These are phyloP conservation scores for Cladochytrium tenue DNA, from an alignment of 371 early-diverging fungal genomes.

Conservation along the genomic window DNA sequence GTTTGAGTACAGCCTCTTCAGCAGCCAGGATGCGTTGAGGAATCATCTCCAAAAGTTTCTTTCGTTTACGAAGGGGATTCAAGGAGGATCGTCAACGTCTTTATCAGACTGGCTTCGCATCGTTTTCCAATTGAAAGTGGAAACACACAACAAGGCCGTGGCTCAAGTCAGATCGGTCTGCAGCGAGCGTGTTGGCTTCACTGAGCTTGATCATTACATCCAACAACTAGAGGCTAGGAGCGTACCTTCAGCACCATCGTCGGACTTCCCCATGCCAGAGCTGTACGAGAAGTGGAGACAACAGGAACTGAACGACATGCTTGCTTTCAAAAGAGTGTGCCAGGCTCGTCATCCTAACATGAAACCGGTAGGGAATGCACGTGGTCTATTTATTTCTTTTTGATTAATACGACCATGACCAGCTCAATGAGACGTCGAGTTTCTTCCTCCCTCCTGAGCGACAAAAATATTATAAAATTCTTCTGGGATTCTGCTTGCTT, in stretches of 20 bases:
- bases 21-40: constrained; percentile 16
- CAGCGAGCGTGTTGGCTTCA: constrained; percentile 19
- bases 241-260: constrained; percentile 13
- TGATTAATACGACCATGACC: not conserved
- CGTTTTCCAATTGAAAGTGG: constrained; percentile 19
- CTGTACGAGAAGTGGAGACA: constrained; percentile 28
- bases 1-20: constrained; percentile 12
- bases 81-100: constrained; percentile 1
- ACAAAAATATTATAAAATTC: constrained; percentile 20
- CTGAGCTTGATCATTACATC: constrained; percentile 25
- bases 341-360: constrained; percentile 1
- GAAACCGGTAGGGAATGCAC: not conserved
- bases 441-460: constrained; percentile 13
- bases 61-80: not conserved
- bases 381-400: not conserved
- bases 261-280: constrained; percentile 16
- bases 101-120: constrained; percentile 26
- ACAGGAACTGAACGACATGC: constrained; percentile 18
- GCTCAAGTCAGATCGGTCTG: constrained; percentile 9
- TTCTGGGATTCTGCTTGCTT: constrained; percentile 27
- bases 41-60: constrained; percentile 12
- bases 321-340: constrained; percentile 17
- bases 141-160: constrained; percentile 18
- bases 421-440: constrained; percentile 5
- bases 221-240: constrained; percentile 6